Conservation (phyloP, 1,284 basidiomycete species). For the Sphagnurus paluster region DNA sequence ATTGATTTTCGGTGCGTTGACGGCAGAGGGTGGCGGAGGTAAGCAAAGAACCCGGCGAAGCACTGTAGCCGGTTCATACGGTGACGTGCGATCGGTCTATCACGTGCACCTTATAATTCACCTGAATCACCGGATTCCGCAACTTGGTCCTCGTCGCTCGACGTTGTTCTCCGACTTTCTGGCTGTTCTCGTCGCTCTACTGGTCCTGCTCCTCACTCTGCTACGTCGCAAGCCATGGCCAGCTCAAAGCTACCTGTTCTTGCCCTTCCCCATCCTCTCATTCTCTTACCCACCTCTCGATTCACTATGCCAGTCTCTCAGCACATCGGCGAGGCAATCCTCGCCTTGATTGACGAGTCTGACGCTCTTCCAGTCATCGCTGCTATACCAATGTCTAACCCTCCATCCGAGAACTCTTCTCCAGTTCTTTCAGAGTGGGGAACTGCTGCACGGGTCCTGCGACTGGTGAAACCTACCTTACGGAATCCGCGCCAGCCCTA, state of each 20-base stretch:
- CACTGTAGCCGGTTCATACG: too few relatives aligned
- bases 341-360: constrained; percentile 60
- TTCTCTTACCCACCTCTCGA: constrained; percentile 67
- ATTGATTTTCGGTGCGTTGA: too few relatives aligned
- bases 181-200: constrained; percentile 6
- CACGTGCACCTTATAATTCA: constrained; percentile 15
- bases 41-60: too few relatives aligned
- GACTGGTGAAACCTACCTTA: constrained; percentile 56
- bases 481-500: constrained; percentile 50
- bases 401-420: constrained; percentile 17
- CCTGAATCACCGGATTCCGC: too few relatives aligned
- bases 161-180: constrained; percentile 2
- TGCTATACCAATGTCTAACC: constrained; percentile 53
- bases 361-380: constrained; percentile 65
- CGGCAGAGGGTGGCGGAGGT: too few relatives aligned
- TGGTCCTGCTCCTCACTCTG: neutral
- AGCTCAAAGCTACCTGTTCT: constrained; percentile 56
- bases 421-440: constrained; percentile 40
- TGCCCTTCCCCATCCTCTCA: constrained; percentile 59
- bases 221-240: constrained; percentile 31
- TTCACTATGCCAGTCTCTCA: constrained; percentile 61
- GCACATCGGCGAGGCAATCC: constrained; percentile 56
- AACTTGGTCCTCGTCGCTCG: constrained; percentile 4
- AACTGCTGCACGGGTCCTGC: constrained; percentile 58
- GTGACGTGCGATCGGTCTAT: constrained; percentile 14